Evolutionary conservation across 2,329 filamentous ascomycete genomes (phyloP).

Genomic region (Sclerotinia subarctica): DNA sequence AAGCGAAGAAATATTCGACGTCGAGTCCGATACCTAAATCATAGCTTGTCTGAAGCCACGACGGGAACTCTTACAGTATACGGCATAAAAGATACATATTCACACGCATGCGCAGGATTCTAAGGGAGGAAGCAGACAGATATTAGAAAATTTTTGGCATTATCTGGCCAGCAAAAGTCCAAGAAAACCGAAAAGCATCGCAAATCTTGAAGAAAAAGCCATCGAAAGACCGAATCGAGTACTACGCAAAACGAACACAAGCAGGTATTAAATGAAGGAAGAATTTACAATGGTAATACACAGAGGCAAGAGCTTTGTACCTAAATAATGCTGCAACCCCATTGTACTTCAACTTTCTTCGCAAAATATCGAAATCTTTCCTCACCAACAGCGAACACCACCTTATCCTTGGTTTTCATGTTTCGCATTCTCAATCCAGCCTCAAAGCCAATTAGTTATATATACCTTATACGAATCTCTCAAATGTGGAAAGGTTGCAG

Average conservation of each 20-base stretch:
- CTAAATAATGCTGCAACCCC: background rate
- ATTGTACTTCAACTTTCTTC: background rate
- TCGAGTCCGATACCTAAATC: background rate
- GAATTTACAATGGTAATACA: background rate
- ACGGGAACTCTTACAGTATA: fast-evolving
- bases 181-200: background rate
- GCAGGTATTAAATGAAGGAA: background rate
- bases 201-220: background rate
- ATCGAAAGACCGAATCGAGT: background rate
- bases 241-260: background rate
- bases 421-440: background rate
- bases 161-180: too few relatives aligned
- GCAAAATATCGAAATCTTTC: background rate
- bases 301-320: background rate
- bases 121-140: background rate
- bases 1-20: background rate
- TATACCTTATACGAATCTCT: background rate
- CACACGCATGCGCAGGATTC: background rate
- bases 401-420: background rate
- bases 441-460: background rate
- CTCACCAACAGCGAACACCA: too few relatives aligned
- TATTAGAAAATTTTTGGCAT: background rate
- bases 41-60: background rate
- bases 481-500: too few relatives aligned
- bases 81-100: background rate